phyloP scores from a whole-genome alignment of 2,329 filamentous ascomycete species.

The Lachnellula willkommii region DNA sequence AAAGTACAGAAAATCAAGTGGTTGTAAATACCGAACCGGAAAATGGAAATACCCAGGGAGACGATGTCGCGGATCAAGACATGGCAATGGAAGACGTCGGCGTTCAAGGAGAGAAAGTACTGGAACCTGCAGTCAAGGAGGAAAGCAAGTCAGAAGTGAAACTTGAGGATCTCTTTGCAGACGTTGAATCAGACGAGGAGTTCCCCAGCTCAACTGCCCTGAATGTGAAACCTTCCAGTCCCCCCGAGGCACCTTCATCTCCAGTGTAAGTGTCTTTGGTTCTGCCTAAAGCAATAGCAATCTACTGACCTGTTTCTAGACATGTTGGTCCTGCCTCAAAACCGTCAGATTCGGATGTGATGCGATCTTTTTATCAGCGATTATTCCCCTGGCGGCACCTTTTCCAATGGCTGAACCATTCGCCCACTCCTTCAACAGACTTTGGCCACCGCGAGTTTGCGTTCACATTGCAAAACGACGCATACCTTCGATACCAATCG shows the following conservation, averaged over 20 bases:
- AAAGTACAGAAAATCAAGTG: neutral
- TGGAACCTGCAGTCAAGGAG: neutral
- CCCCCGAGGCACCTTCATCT: conserved; percentile 39
- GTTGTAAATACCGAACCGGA: conserved; percentile 1
- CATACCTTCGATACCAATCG: conserved; percentile 87
- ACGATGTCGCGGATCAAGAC: conserved; percentile 19
- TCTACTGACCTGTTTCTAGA: conserved; percentile 22
- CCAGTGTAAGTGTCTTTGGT: conserved; percentile 36
- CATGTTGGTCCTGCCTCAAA: conserved; percentile 35
- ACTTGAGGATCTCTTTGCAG: conserved; percentile 55
- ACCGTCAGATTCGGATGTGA: conserved; percentile 72
- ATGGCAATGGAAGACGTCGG: conserved; percentile 23
- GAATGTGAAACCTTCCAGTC: conserved; percentile 40
- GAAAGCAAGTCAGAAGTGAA: conserved; percentile 42
- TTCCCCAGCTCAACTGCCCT: conserved; percentile 45
- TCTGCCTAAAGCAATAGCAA: neutral
- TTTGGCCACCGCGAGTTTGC: conserved; percentile 94
- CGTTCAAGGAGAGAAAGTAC: conserved; percentile 7
- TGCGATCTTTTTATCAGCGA: conserved; percentile 92
- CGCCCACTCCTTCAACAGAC: conserved; percentile 75
- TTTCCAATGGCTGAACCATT: conserved; percentile 98
- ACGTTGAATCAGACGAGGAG: conserved; percentile 56
- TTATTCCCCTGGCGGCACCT: conserved; percentile 91
- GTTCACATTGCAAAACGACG: conserved; percentile 87
- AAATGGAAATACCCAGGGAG: conserved; percentile 11